phyloP scores from a whole-genome alignment of 2,329 filamentous ascomycete species.

The Sporothrix pallida region DNA sequence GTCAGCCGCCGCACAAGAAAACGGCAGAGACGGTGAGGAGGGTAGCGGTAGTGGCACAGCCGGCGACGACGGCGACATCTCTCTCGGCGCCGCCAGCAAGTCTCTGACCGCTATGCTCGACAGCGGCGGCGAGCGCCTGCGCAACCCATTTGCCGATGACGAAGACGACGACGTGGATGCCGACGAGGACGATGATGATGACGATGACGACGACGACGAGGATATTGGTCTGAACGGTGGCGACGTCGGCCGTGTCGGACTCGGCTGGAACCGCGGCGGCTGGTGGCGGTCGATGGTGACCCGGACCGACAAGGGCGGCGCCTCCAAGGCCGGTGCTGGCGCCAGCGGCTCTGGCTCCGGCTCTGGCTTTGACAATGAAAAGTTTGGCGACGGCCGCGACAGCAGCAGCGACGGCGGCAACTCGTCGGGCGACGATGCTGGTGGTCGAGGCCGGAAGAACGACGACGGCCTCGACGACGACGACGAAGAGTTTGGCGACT shows the following conservation, averaged over 20 bases:
- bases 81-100: slow-evolving; percentile 25
- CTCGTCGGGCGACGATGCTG: slow-evolving; percentile 50
- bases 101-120: slow-evolving; percentile 30
- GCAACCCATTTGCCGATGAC: slow-evolving; percentile 63
- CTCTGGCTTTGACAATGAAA: slow-evolving; percentile 38
- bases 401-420: slow-evolving; percentile 36
- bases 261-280: slow-evolving; percentile 46
- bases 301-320: slow-evolving; percentile 30
- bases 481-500: slow-evolving; percentile 71
- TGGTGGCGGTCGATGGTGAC: slow-evolving; percentile 48
- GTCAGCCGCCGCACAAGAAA: slow-evolving; percentile 51
- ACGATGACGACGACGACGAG: slow-evolving; percentile 50
- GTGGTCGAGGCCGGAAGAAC: slow-evolving; percentile 35
- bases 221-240: slow-evolving; percentile 48
- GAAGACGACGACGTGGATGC: slow-evolving; percentile 51
- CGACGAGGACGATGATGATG: slow-evolving; percentile 47
- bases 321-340: neutral
- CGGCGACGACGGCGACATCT: slow-evolving; percentile 23
- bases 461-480: slow-evolving; percentile 59
- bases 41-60: neutral
- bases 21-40: slow-evolving; percentile 46
- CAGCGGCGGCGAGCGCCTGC: slow-evolving; percentile 44
- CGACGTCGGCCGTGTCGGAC: slow-evolving; percentile 39
- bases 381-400: slow-evolving; percentile 48
- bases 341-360: neutral